Percentiles rank a stretch among this genome's conserved stretches.
These are phyloP conservation scores for Tylopilus plumbeoviolaceoides DNA, from an alignment of 768 basidiomycete species.

Conservation along the genomic window DNA sequence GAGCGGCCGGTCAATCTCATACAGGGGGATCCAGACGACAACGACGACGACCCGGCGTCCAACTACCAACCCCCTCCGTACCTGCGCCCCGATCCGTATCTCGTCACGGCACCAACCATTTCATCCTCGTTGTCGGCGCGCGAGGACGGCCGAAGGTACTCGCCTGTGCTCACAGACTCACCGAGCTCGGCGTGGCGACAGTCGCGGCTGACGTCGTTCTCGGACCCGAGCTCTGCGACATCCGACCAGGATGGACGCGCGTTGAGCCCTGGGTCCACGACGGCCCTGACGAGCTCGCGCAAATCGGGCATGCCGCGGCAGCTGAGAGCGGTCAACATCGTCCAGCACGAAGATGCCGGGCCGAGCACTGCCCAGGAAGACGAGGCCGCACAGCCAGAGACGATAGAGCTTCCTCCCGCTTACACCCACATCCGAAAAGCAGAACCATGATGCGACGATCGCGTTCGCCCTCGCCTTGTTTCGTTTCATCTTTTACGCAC, in stretches of 20 bases:
- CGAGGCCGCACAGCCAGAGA: conserved; percentile 51
- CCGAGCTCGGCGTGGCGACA: conserved; percentile 20
- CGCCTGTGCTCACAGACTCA: conserved; percentile 18
- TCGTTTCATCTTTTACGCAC: background rate
- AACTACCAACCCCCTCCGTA: conserved; percentile 60
- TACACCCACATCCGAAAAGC: conserved; percentile 59
- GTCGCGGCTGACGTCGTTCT: conserved; percentile 25
- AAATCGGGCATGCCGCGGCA: conserved; percentile 41
- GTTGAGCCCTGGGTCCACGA: conserved; percentile 19
- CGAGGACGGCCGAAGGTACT: conserved; percentile 20
- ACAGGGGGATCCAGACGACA: conserved; percentile 51
- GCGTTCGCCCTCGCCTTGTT: background rate
- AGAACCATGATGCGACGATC: background rate
- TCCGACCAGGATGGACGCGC: conserved; percentile 34
- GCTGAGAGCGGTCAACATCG: conserved; percentile 70
- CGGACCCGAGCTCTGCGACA: conserved; percentile 44
- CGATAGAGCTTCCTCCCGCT: conserved; percentile 79
- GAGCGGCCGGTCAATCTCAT: conserved; percentile 72
- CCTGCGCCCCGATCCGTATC: conserved; percentile 73
- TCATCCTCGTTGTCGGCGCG: conserved; percentile 35
- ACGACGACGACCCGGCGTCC: conserved; percentile 31
- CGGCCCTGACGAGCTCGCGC: conserved; percentile 25
- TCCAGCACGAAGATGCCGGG: conserved; percentile 85
- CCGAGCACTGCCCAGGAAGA: conserved; percentile 26
- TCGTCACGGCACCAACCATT: conserved; percentile 59